phyloP scores from a whole-genome alignment of 192 early-diverging fungal species.

The Haplosporangium gracile region DNA sequence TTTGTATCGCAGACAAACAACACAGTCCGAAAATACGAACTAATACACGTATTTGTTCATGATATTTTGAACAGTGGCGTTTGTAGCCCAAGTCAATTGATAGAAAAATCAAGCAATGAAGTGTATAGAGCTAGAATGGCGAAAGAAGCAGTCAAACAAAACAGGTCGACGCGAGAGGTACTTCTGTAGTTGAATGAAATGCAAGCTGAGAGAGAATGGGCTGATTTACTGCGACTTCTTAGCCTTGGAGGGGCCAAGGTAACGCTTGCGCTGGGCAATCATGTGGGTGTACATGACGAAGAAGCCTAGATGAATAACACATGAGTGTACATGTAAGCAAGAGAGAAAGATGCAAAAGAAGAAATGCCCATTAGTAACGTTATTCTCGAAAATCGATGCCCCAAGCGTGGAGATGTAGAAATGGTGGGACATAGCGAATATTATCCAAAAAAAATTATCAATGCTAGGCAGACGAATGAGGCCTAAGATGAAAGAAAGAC shows the following conservation, averaged over 20 bases:
- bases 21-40: too few species aligned
- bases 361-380: neutral
- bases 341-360: slow-evolving; percentile 3
- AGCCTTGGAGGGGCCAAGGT: slow-evolving; percentile 64
- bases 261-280: slow-evolving; percentile 89
- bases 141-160: too few species aligned
- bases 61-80: too few species aligned
- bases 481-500: neutral
- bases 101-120: too few species aligned
- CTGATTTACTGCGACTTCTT: slow-evolving; percentile 51
- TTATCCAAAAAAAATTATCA: too few species aligned
- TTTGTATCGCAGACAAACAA: too few species aligned
- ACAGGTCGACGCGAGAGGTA: too few species aligned
- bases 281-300: slow-evolving; percentile 93
- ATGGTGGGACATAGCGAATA: neutral
- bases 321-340: slow-evolving; percentile 7
- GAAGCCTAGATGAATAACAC: slow-evolving; percentile 66
- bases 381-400: neutral
- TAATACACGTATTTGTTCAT: too few species aligned
- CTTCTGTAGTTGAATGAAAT: too few species aligned
- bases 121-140: too few species aligned
- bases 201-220: too few species aligned
- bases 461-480: neutral
- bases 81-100: too few species aligned
- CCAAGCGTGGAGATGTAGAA: neutral